Percentiles rank a stretch among this genome's conserved stretches.
phyloP scores from a whole-genome alignment of 176 grass and related monocot species.

The Areca catechu region DNA sequence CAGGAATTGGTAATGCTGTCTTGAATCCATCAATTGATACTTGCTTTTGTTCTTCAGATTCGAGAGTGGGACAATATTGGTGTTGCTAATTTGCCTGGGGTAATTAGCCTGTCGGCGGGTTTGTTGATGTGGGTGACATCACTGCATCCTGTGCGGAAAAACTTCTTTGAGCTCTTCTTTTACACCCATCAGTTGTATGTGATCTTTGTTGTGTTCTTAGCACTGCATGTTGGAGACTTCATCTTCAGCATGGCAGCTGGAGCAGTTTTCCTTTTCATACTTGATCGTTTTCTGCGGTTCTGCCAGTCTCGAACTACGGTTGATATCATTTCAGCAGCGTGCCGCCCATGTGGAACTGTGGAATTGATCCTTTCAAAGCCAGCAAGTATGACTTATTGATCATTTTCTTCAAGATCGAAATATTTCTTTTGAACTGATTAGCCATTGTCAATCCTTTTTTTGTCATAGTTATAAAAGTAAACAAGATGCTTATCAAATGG shows the following conservation, averaged over 20 bases:
- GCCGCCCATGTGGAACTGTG: conserved; percentile 68
- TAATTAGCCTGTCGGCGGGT: conserved; percentile 83
- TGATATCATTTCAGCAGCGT: conserved; percentile 63
- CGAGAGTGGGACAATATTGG: conserved; percentile 65
- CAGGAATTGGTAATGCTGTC: too few species aligned
- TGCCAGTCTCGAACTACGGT: conserved; percentile 81
- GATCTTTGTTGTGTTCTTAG: conserved; percentile 82
- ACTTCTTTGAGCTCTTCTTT: conserved; percentile 93
- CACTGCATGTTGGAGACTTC: conserved; percentile 68
- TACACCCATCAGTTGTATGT: conserved; percentile 98
- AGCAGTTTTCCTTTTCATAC: conserved; percentile 78
- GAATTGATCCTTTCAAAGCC: conserved; percentile 86
- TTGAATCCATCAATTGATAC: too few species aligned
- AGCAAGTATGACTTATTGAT: conserved; percentile 40
- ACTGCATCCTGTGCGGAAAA: conserved; percentile 76
- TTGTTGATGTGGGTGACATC: conserved; percentile 96
- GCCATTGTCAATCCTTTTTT: too few species aligned
- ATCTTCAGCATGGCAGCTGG: conserved; percentile 68
- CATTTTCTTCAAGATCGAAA: not conserved
- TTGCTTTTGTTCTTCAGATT: conserved; percentile 26
- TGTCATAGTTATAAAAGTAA: too few species aligned
- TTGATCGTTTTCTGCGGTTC: conserved; percentile 84
- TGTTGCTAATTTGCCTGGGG: conserved; percentile 72
- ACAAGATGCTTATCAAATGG: too few species aligned
- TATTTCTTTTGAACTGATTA: too few species aligned